phyloP scores from a whole-genome alignment of 2,329 filamentous ascomycete species.

The Thelonectria blattea region DNA sequence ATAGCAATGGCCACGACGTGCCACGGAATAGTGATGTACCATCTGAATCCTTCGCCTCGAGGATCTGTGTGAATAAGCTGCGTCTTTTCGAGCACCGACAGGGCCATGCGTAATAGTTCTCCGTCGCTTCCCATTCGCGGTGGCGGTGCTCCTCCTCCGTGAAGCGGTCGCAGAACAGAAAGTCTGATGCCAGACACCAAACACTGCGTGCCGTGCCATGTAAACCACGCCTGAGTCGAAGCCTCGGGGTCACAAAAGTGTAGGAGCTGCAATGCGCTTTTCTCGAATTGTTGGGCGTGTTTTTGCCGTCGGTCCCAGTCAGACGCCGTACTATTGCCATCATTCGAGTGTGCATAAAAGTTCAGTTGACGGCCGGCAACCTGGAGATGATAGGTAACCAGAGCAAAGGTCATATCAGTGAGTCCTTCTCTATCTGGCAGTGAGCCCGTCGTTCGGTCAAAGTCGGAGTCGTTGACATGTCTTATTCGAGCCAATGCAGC shows the following conservation, averaged over 20 bases:
- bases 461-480: conserved; percentile 23
- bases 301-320: conserved; percentile 1
- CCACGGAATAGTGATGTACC: conserved; percentile 21
- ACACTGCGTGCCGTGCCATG: conserved; percentile 25
- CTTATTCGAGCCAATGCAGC: background rate
- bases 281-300: conserved; percentile 14
- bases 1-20: conserved; percentile 21
- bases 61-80: conserved; percentile 21
- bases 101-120: conserved; percentile 5
- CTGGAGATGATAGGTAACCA: conserved; percentile 16
- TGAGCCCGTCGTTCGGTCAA: conserved; percentile 7
- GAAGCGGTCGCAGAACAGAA: conserved; percentile 4
- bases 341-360: background rate
- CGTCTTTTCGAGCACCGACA: conserved; percentile 12
- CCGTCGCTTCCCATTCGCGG: background rate
- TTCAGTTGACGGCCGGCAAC: conserved; percentile 11
- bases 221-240: conserved; percentile 22
- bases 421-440: conserved; percentile 18
- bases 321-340: background rate
- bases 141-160: background rate
- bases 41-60: conserved; percentile 21
- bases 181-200: conserved; percentile 18
- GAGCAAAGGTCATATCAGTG: conserved; percentile 21
- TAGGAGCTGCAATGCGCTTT: conserved; percentile 9
- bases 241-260: conserved; percentile 23